Conservation (phyloP, 192 early-diverging fungal species). For the Gamsiella multidivaricata region DNA sequence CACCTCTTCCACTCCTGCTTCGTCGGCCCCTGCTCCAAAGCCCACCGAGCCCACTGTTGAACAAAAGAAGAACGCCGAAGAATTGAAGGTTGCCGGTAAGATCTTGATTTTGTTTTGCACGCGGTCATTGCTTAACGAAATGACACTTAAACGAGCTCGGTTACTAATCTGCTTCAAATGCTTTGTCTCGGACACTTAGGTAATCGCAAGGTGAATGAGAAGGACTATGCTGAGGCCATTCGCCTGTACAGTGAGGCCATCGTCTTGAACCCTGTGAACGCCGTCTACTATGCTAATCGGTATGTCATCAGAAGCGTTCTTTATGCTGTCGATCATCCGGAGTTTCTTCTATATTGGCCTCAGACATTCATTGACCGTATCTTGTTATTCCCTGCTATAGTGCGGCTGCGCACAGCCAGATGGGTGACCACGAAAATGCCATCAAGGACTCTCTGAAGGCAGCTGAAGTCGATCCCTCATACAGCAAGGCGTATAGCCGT, state of each 20-base stretch:
- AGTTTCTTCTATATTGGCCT: background rate
- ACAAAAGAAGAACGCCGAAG: slow-evolving; percentile 86
- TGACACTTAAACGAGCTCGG: background rate
- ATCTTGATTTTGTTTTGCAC: background rate
- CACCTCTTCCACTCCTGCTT: slow-evolving; percentile 24
- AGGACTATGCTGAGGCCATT: slow-evolving; percentile 88
- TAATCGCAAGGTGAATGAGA: slow-evolving; percentile 86
- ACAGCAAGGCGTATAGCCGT: slow-evolving; percentile 94
- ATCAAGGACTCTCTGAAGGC: slow-evolving; percentile 90
- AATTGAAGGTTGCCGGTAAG: slow-evolving; percentile 77
- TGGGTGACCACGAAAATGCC: slow-evolving; percentile 86
- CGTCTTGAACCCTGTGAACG: slow-evolving; percentile 79
- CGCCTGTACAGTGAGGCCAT: slow-evolving; percentile 93
- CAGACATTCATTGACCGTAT: no score
- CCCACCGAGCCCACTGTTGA: slow-evolving; percentile 62
- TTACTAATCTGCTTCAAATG: background rate
- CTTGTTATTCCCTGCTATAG: slow-evolving; percentile 51
- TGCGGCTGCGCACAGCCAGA: slow-evolving; percentile 95
- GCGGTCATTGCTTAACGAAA: background rate
- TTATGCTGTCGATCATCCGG: background rate
- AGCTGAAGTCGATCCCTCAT: slow-evolving; percentile 85
- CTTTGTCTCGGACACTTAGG: slow-evolving; percentile 28
- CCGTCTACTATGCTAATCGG: slow-evolving; percentile 98
- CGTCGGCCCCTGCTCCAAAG: slow-evolving; percentile 5
- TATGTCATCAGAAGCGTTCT: slow-evolving; percentile 32